Base-by-base conservation (phyloP, 805 yeast species). In the Nakazawaea ishiwadae region DNA sequence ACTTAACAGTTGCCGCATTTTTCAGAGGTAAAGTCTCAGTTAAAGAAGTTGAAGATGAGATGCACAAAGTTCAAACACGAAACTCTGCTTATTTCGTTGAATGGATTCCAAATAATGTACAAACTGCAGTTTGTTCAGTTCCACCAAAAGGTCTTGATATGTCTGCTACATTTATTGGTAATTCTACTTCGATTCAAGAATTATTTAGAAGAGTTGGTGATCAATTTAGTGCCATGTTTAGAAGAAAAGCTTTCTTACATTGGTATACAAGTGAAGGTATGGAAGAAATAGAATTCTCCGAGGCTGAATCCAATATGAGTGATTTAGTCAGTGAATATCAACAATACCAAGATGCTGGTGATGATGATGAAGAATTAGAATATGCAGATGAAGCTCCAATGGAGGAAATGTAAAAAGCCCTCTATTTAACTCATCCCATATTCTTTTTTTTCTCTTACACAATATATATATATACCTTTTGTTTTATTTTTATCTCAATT, bases 181-280 rank as follows among this genome's bases (percentile, higher is more conserved):
- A 89, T 71, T 83, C 96, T 21, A 89, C 96, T 4, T 84, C 96
- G 2, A 85, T 89, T 60, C 95, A 86, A 69, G 95, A 88, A 64
- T 71, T 89, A 56, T 89, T 89, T 69, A 79, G 81, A 67, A 82
- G 96, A 68, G 84, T 86, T 44, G 91, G 91, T 50, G 87, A 77
- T 55, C 96, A 89, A 68, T 89, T 89, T 68, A 73, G 82, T 53
- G 90, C 89, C 47, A 89, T 89, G 96, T 89, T 84, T 68, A 78
- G 86, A 62, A 86, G 93, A 71, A 84, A 83, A 65, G 96, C 96
- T 49, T 89, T 89, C 79, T 81, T 89, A 68, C 96, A 89, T 66
- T 89, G 96, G 96, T 89, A 87, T 68, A 85, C 93, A 8, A 76
- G 82, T 53, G 96, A 89, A 67, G 96, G 96, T 70, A 89, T 89